Percentiles rank a stretch among this genome's conserved stretches.
phyloP scores from a whole-genome alignment of 2,329 filamentous ascomycete genomes.

The Aspergillus fructus region DNA sequence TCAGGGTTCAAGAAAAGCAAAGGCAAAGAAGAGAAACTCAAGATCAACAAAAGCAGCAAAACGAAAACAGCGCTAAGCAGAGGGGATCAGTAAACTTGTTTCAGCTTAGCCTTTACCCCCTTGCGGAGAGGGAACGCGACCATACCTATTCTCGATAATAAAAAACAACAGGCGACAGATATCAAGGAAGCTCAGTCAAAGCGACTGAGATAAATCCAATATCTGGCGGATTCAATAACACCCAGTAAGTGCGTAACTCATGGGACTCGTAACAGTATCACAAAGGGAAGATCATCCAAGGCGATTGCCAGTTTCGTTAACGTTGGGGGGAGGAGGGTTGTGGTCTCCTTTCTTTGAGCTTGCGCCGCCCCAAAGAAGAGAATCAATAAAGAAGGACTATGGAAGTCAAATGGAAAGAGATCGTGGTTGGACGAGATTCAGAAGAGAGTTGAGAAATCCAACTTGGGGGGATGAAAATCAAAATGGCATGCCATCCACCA shows the following conservation, averaged over 20 bases:
- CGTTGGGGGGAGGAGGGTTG: constrained; percentile 10
- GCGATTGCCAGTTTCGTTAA: constrained; percentile 18
- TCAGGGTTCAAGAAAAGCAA: constrained; percentile 2
- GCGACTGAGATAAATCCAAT: not conserved
- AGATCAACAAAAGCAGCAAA: constrained; percentile 16
- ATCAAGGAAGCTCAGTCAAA: not conserved
- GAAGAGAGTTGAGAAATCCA: constrained; percentile 11
- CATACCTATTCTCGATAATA: constrained; percentile 23
- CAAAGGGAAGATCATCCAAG: constrained; percentile 16
- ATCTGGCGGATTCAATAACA: constrained; percentile 1
- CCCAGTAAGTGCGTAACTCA: constrained; percentile 9
- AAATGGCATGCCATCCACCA: constrained; percentile 17
- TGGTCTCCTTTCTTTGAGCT: constrained; percentile 4
- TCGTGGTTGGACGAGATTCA: constrained; percentile 8
- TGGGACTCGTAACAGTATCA: constrained; percentile 21
- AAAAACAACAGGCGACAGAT: constrained; percentile 16
- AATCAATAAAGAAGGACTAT: constrained; percentile 25
- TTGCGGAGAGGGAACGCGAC: constrained; percentile 20
- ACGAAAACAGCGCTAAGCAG: constrained; percentile 15
- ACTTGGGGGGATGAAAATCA: constrained; percentile 3
- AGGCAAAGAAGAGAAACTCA: constrained; percentile 10
- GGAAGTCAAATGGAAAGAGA: constrained; percentile 12
- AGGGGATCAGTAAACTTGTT: constrained; percentile 17
- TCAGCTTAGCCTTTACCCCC: constrained; percentile 16
- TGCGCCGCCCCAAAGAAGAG: constrained; percentile 4